These are phyloP conservation scores for Aspergillus texensis DNA, from an alignment of 2,329 filamentous ascomycete species.

Conservation along the genomic window DNA sequence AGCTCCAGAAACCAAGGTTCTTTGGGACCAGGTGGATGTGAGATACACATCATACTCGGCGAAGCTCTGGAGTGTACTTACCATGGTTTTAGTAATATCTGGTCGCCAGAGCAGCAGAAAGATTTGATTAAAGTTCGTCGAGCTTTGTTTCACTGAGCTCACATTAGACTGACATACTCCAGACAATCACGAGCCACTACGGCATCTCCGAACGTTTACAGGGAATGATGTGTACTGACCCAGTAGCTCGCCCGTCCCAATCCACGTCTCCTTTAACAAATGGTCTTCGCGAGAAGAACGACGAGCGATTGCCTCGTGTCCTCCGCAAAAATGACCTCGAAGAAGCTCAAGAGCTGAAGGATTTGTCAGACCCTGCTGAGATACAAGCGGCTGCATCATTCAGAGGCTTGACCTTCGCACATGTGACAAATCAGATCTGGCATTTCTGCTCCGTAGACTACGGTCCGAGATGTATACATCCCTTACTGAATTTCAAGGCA, in stretches of 20 bases:
- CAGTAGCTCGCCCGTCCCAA: slow-evolving; percentile 37
- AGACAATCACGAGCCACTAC: slow-evolving; percentile 62
- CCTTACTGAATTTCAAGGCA: not conserved
- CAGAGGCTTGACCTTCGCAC: slow-evolving; percentile 53
- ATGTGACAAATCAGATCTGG: slow-evolving; percentile 70
- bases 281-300: slow-evolving; percentile 13
- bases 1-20: slow-evolving; percentile 47
- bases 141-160: not conserved
- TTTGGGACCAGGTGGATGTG: slow-evolving; percentile 71
- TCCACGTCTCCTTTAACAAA: slow-evolving; percentile 17
- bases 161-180: slow-evolving; percentile 9
- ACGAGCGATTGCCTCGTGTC: slow-evolving; percentile 13
- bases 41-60: slow-evolving; percentile 28
- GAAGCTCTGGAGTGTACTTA: slow-evolving; percentile 9
- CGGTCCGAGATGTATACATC: slow-evolving; percentile 61
- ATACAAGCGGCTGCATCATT: slow-evolving; percentile 29
- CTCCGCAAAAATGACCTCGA: slow-evolving; percentile 33
- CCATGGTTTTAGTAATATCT: slow-evolving; percentile 61
- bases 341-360: slow-evolving; percentile 29
- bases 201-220: slow-evolving; percentile 68
- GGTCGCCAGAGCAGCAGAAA: slow-evolving; percentile 65
- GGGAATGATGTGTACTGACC: slow-evolving; percentile 65
- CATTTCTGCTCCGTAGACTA: slow-evolving; percentile 75
- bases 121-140: slow-evolving; percentile 52
- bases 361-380: slow-evolving; percentile 24